Conservation (phyloP, 1,139 yeast genomes). For the Candida sp. region DNA sequence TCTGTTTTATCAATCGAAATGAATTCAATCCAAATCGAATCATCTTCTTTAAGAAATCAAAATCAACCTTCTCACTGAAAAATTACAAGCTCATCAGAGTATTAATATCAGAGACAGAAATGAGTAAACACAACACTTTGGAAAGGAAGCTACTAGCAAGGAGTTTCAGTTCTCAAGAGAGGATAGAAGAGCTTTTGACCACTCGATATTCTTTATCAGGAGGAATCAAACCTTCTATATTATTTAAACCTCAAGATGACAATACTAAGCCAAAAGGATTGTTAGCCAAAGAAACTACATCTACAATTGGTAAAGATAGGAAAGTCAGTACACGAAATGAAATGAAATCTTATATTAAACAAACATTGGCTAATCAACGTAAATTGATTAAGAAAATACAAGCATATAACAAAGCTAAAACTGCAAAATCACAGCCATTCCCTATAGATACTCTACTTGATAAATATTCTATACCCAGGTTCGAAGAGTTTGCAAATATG, state of each 20-base stretch:
- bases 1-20: too few species aligned
- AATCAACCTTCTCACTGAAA: neutral
- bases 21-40: constrained; percentile 2
- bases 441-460: constrained; percentile 25
- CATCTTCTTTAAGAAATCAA: neutral
- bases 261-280: constrained; percentile 15
- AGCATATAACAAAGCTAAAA: constrained; percentile 18
- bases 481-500: constrained; percentile 50
- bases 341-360: constrained; percentile 40
- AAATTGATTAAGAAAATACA: constrained; percentile 30
- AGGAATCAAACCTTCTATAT: constrained; percentile 55
- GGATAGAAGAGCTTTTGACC: constrained; percentile 48
- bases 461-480: constrained; percentile 44
- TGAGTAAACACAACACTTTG: constrained; percentile 38
- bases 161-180: constrained; percentile 39
- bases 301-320: constrained; percentile 12
- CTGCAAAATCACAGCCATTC: constrained; percentile 14
- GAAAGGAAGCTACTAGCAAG: constrained; percentile 53
- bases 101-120: too few species aligned
- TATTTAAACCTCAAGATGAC: constrained; percentile 23
- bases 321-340: constrained; percentile 39
- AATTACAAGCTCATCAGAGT: constrained; percentile 1
- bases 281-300: constrained; percentile 11
- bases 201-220: constrained; percentile 57
- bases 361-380: constrained; percentile 35